A percentile compares a stretch with the other conserved stretches of the same genome.
Conservation (phyloP, 345 rosid genomes). For the Toxicodendron radicans region DNA sequence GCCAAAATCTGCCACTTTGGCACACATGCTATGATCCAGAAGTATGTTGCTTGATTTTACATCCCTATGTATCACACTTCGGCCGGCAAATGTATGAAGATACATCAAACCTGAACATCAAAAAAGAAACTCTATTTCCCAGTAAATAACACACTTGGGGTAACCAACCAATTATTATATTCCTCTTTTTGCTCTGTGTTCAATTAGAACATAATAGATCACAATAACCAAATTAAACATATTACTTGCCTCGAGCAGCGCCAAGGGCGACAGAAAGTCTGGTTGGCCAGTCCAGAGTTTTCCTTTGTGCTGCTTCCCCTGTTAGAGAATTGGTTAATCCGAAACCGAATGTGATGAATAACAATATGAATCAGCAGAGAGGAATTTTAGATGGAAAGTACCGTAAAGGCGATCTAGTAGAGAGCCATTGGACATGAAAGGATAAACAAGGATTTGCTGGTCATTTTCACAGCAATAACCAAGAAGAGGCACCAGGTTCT, state of each 20-base stretch:
- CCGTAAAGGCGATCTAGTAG: conserved; percentile 73
- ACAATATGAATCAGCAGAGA: neutral
- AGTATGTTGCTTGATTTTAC: conserved; percentile 78
- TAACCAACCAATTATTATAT: too few relatives aligned
- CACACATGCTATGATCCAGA: conserved; percentile 67
- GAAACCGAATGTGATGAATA: neutral
- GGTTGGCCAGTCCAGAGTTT: conserved; percentile 67
- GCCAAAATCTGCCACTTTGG: conserved; percentile 73
- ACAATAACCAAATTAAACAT: neutral
- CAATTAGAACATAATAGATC: conserved; percentile 6
- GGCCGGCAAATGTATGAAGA: conserved; percentile 40
- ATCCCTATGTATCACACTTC: conserved; percentile 59
- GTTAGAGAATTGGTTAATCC: conserved; percentile 19
- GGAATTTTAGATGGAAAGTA: conserved; percentile 21
- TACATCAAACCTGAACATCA: conserved; percentile 44
- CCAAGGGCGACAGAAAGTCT: conserved; percentile 71
- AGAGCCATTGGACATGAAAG: conserved; percentile 77
- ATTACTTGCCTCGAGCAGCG: conserved; percentile 59
- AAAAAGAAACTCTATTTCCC: neutral
- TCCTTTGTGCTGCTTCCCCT: conserved; percentile 69
- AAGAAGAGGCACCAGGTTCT: conserved; percentile 66
- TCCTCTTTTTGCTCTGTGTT: neutral
- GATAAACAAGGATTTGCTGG: conserved; percentile 71
- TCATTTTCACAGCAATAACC: conserved; percentile 68
- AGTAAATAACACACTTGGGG: neutral